These are phyloP conservation scores for Borealophlyctis nickersoniae DNA, from an alignment of 192 early-diverging fungal species.

Conservation along the genomic window DNA sequence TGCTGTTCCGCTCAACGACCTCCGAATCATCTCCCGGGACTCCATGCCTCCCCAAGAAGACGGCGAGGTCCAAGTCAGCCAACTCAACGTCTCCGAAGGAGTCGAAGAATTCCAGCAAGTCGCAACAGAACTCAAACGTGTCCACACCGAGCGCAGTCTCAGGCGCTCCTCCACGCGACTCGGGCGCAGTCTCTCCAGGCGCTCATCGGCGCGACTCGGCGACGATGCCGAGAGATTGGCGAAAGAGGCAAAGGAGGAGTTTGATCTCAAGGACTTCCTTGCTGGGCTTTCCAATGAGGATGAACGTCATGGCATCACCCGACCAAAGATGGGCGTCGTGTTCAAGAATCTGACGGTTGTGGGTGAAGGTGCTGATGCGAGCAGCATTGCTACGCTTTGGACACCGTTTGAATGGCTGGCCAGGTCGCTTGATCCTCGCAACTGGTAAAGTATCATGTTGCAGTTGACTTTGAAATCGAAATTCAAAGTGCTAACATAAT, in stretches of 20 bases:
- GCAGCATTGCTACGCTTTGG: conserved; percentile 7
- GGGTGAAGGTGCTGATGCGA: conserved; percentile 22
- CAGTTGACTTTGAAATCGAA: too few species aligned
- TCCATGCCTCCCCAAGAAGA: background rate
- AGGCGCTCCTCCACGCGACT: background rate
- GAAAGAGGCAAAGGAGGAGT: background rate
- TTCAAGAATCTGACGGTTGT: conserved; percentile 22
- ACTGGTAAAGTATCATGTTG: too few species aligned
- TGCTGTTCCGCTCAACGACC: background rate
- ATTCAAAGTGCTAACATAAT: background rate
- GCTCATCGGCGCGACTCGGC: background rate
- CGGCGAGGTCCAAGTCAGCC: background rate
- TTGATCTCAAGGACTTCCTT: conserved; percentile 5
- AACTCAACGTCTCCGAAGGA: background rate
- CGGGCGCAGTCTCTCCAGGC: background rate
- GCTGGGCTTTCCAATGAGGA: background rate
- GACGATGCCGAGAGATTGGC: background rate
- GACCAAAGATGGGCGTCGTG: conserved; percentile 19
- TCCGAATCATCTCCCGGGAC: background rate
- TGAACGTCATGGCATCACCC: conserved; percentile 3
- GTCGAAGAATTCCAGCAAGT: background rate
- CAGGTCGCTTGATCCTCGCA: conserved; percentile 9
- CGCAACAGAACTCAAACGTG: conserved; percentile 2
- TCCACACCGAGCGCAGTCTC: too few species aligned
- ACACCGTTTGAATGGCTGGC: background rate